These are phyloP conservation scores for Trichoderma oligosporum DNA, from an alignment of 2,329 filamentous ascomycete genomes.

Conservation along the genomic window DNA sequence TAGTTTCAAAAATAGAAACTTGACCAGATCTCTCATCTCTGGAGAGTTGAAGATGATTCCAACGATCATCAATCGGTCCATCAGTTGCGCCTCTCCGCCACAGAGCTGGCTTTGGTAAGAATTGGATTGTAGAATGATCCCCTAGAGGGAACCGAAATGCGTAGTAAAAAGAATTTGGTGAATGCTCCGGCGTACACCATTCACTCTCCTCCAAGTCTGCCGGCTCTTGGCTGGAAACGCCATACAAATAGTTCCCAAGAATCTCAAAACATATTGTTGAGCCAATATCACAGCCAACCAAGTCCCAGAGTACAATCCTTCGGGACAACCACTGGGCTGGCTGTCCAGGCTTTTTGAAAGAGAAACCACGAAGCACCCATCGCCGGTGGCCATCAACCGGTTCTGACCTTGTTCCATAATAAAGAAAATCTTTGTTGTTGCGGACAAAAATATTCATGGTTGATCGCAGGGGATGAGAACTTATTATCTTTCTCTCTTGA, in stretches of 20 bases:
- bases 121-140: constrained; percentile 38
- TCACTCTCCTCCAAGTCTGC: constrained; percentile 61
- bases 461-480: constrained; percentile 41
- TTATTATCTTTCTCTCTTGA: constrained; percentile 44
- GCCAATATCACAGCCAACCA: constrained; percentile 63
- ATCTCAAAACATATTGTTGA: constrained; percentile 70
- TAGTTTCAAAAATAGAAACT: constrained; percentile 61
- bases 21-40: constrained; percentile 56
- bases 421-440: constrained; percentile 58
- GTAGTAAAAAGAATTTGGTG: constrained; percentile 61
- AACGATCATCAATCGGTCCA: constrained; percentile 69
- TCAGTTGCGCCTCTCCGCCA: constrained; percentile 67
- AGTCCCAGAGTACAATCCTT: constrained; percentile 51
- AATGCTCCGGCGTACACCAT: constrained; percentile 43
- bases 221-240: constrained; percentile 61
- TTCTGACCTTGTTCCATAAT: constrained; percentile 62
- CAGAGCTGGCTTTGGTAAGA: constrained; percentile 37
- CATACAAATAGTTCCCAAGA: constrained; percentile 63
- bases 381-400: constrained; percentile 52
- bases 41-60: constrained; percentile 63
- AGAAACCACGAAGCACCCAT: constrained; percentile 59
- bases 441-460: constrained; percentile 62
- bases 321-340: constrained; percentile 42
- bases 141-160: constrained; percentile 60
- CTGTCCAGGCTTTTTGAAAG: constrained; percentile 40